Conservation (phyloP, 495 filamentous ascomycete genomes). For the Staphylotrichum tortipilum region DNA sequence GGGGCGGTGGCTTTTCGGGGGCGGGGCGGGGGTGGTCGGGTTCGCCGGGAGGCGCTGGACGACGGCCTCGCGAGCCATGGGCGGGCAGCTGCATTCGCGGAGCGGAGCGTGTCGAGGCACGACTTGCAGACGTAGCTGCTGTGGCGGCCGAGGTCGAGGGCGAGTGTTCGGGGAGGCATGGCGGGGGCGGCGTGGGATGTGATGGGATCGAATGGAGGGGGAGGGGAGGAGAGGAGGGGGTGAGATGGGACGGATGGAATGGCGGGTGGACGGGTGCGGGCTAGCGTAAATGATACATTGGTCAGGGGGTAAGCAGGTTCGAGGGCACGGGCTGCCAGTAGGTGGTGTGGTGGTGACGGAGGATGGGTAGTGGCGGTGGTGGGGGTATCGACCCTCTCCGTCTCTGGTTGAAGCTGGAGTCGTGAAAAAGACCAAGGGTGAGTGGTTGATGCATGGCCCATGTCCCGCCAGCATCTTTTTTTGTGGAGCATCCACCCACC, state of each 20-base stretch:
- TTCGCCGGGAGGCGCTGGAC: conserved; percentile 10
- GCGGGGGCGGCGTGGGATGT: no score
- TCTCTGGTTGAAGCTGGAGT: no score
- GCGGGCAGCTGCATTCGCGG: conserved; percentile 5
- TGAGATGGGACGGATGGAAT: no score
- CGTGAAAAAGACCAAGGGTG: background rate
- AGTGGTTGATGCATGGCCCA: background rate
- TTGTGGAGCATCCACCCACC: conserved; percentile 7
- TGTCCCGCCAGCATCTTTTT: conserved; percentile 10
- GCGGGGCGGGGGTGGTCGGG: background rate
- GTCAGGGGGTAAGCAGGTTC: no score
- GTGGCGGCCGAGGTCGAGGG: conserved; percentile 19
- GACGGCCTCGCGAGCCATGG: conserved; percentile 16
- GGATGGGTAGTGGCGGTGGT: no score
- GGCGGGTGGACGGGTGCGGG: no score
- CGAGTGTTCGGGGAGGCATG: conserved; percentile 25
- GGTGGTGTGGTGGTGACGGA: no score
- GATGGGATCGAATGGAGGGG: no score
- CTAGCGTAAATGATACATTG: no score
- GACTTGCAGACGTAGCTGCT: conserved; percentile 30
- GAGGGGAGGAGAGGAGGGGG: no score
- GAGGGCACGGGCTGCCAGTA: no score
- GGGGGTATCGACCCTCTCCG: no score
- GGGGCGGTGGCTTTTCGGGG: background rate
- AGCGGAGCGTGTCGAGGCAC: conserved; percentile 21